Evolutionary conservation across 2,329 filamentous ascomycete genomes (phyloP).

Genomic region (Alternaria gansuensis): DNA sequence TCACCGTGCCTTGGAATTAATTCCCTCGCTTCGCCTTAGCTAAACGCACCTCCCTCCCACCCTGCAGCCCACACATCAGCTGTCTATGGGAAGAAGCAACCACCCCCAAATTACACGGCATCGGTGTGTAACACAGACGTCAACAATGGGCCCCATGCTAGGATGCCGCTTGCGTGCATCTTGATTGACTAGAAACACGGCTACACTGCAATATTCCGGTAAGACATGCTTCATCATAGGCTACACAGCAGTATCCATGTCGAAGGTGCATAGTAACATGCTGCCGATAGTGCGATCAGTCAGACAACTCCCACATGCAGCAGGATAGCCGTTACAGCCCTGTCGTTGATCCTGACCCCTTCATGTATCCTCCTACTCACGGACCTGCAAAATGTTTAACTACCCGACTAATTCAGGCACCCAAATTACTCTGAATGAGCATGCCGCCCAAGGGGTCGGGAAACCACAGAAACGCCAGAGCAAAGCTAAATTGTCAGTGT

Average conservation of each 20-base stretch:
- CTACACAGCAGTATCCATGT: constrained; percentile 21
- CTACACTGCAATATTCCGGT: constrained; percentile 29
- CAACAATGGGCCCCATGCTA: constrained; percentile 17
- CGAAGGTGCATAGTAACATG: constrained; percentile 23
- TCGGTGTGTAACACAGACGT: constrained; percentile 25
- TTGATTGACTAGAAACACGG: constrained; percentile 27
- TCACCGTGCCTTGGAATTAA: constrained; percentile 17
- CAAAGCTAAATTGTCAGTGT: constrained; percentile 24
- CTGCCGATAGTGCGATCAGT: constrained; percentile 22
- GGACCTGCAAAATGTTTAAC: constrained; percentile 7
- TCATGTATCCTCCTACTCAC: constrained; percentile 16
- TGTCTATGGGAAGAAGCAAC: constrained; percentile 23
- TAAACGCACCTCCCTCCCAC: constrained; percentile 10
- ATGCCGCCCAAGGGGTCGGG: constrained; percentile 7
- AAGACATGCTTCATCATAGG: constrained; percentile 31
- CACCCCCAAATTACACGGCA: constrained; percentile 23
- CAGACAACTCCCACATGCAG: constrained; percentile 25
- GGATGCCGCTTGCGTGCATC: constrained; percentile 23
- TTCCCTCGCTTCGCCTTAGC: constrained; percentile 17
- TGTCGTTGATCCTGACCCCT: constrained; percentile 17
- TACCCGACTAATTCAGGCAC: constrained; percentile 19
- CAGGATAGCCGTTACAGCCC: constrained; percentile 27
- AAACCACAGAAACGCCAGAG: constrained; percentile 11
- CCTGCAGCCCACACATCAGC: constrained; percentile 28
- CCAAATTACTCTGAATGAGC: constrained; percentile 6